These are phyloP conservation scores for Aspergillus chevalieri DNA, from an alignment of 2,329 filamentous ascomycete species.

Conservation along the genomic window DNA sequence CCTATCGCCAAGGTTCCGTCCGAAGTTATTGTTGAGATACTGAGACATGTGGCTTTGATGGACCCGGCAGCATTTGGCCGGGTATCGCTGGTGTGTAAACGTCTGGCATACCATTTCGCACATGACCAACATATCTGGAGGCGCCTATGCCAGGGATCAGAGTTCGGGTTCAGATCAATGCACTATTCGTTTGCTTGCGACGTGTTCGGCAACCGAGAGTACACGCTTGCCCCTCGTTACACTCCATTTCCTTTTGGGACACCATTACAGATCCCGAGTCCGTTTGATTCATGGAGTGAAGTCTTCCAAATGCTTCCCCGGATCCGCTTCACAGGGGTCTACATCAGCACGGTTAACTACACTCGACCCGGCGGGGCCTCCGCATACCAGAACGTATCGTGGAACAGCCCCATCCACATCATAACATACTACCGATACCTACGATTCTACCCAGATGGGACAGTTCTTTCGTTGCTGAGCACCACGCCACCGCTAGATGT, in stretches of 20 bases:
- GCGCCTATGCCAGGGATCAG: conserved; percentile 59
- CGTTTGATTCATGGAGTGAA: conserved; percentile 49
- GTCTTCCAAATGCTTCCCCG: conserved; percentile 81
- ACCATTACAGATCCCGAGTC: conserved; percentile 27
- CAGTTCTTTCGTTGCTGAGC: conserved; percentile 71
- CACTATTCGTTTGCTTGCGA: conserved; percentile 68
- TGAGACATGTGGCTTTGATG: conserved; percentile 64
- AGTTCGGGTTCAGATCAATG: conserved; percentile 79
- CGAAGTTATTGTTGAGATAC: conserved; percentile 76
- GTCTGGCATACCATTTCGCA: conserved; percentile 74
- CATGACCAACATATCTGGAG: conserved; percentile 87
- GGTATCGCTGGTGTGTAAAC: conserved; percentile 75
- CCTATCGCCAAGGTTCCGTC: conserved; percentile 71
- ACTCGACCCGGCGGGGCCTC: conserved; percentile 71
- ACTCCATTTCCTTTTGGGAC: conserved; percentile 28
- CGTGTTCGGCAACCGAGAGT: conserved; percentile 42
- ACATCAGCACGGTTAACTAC: conserved; percentile 97
- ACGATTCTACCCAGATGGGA: conserved; percentile 87
- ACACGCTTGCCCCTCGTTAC: conserved; percentile 27
- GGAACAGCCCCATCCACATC: conserved; percentile 80
- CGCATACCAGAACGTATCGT: conserved; percentile 61
- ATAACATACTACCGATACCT: conserved; percentile 98
- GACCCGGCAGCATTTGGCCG: conserved; percentile 75
- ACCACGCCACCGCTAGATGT: conserved; percentile 80
- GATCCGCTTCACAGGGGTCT: conserved; percentile 89